These are phyloP conservation scores for Psidium friedrichsthalianum DNA, from an alignment of 345 rosid genomes.

Conservation along the genomic window DNA sequence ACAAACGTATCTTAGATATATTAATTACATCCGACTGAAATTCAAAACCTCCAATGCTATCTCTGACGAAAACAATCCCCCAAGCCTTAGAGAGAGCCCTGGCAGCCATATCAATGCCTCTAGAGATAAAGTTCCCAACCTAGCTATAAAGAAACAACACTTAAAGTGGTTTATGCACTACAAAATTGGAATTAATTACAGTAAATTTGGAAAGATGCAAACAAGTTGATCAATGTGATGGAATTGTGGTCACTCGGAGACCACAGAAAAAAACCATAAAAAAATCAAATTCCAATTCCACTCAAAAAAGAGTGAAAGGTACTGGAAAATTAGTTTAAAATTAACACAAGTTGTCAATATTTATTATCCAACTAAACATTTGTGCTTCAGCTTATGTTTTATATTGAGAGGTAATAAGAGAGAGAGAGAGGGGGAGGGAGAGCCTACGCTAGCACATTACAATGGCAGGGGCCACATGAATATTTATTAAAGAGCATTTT, in stretches of 20 bases:
- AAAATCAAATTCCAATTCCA: background rate
- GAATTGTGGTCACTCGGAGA: background rate
- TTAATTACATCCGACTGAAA: background rate
- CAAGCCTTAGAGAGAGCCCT: background rate
- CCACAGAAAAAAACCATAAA: background rate
- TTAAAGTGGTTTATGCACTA: background rate
- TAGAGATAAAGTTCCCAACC: background rate
- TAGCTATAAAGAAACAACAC: background rate
- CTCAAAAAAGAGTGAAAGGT: background rate
- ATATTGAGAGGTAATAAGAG: background rate
- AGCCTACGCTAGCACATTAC: background rate
- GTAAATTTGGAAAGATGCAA: background rate
- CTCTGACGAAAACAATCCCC: background rate
- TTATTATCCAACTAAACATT: slow-evolving; percentile 12
- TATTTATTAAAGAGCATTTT: background rate
- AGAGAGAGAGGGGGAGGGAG: too few relatives aligned
- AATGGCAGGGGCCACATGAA: background rate
- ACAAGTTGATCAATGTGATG: background rate
- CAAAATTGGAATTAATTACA: background rate
- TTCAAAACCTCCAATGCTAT: background rate
- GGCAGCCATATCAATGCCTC: background rate
- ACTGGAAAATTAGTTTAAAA: background rate
- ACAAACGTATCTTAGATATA: background rate
- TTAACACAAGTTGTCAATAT: background rate
- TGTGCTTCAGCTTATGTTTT: background rate